Conservation (phyloP, 2,329 filamentous ascomycete genomes). For the Epichloe bromicola region DNA sequence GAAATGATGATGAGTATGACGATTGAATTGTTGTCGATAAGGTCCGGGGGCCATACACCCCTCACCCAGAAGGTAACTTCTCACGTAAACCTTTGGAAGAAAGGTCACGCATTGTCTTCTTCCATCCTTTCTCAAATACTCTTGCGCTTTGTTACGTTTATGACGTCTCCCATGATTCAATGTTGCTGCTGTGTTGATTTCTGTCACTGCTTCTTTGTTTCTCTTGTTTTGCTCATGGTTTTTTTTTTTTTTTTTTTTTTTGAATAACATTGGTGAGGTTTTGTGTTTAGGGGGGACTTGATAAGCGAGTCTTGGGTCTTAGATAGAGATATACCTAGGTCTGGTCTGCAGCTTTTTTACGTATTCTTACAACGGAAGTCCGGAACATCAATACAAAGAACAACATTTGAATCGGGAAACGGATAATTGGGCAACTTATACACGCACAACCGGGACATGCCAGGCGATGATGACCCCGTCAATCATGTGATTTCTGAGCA, state of each 20-base stretch:
- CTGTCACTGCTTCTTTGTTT: background rate
- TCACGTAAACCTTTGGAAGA: too few relatives aligned
- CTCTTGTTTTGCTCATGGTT: background rate
- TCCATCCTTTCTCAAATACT: too few relatives aligned
- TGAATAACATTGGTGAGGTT: background rate
- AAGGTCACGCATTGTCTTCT: too few relatives aligned
- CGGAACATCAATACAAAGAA: background rate
- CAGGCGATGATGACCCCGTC: too few relatives aligned
- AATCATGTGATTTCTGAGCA: too few relatives aligned
- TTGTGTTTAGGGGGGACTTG: background rate
- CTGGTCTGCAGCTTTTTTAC: background rate
- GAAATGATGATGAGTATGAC: conserved; percentile 33
- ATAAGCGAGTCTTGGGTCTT: conserved; percentile 1
- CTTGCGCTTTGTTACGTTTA: too few relatives aligned
- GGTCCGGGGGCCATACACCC: background rate
- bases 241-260: background rate
- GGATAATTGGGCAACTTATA: too few relatives aligned
- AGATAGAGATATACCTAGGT: conserved; percentile 3
- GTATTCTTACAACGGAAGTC: background rate
- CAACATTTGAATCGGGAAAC: background rate
- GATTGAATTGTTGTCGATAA: background rate
- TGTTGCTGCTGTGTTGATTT: background rate
- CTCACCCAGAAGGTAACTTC: background rate
- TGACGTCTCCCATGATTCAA: background rate
- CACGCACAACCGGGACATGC: too few relatives aligned